Conservation (phyloP, 352 stramenopile species). For the Phytophthora boehmeriae region DNA sequence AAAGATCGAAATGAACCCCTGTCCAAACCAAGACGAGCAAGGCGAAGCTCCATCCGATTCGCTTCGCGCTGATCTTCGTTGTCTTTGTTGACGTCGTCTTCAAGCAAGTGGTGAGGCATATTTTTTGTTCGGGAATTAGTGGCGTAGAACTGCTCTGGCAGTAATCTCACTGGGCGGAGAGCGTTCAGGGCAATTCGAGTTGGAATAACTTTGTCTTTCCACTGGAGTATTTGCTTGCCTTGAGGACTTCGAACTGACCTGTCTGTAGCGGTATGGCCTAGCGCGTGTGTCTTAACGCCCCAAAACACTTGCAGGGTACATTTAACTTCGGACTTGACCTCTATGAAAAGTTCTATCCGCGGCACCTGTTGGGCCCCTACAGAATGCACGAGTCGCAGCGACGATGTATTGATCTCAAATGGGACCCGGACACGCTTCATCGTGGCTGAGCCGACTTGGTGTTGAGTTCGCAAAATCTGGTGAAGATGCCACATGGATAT, state of each 20-base stretch:
- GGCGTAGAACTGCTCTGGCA: slow-evolving; percentile 35
- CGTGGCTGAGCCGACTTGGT: slow-evolving; percentile 30
- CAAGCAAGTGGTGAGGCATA: slow-evolving; percentile 30
- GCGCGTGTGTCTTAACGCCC: slow-evolving; percentile 30
- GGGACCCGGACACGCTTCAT: slow-evolving; percentile 53
- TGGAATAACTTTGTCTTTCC: not conserved
- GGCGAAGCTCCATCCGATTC: not conserved
- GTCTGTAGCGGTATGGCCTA: slow-evolving; percentile 14
- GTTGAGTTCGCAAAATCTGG: slow-evolving; percentile 59
- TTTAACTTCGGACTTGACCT: slow-evolving; percentile 23
- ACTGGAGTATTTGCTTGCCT: slow-evolving; percentile 1
- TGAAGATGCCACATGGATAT: slow-evolving; percentile 73
- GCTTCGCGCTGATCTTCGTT: slow-evolving; percentile 5
- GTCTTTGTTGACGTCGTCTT: slow-evolving; percentile 17
- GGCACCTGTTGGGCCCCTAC: slow-evolving; percentile 1
- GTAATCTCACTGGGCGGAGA: slow-evolving; percentile 15
- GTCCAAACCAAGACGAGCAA: slow-evolving; percentile 8
- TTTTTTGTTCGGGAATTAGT: slow-evolving; percentile 22
- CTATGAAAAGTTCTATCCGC: slow-evolving; percentile 27
- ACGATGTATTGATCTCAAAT: slow-evolving; percentile 49
- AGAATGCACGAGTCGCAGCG: slow-evolving; percentile 26
- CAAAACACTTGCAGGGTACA: slow-evolving; percentile 46
- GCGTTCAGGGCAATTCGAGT: slow-evolving; percentile 12
- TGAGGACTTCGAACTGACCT: not conserved
- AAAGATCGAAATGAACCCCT: slow-evolving; percentile 12